These are phyloP conservation scores for Mucor circinelloides DNA, from an alignment of 371 early-diverging fungal genomes.

Conservation along the genomic window DNA sequence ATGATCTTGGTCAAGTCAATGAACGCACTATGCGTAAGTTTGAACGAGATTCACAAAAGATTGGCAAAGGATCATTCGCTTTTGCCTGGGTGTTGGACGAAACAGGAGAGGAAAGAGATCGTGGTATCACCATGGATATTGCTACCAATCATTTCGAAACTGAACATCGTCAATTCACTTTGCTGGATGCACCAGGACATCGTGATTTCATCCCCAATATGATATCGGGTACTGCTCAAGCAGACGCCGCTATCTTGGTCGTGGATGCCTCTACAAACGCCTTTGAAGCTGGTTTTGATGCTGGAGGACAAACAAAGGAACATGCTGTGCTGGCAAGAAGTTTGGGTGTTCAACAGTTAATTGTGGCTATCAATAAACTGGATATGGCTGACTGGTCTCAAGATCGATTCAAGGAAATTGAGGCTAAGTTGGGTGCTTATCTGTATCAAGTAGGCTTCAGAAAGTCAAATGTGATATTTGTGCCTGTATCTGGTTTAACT, in stretches of 20 bases:
- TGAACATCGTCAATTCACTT: slow-evolving; percentile 72
- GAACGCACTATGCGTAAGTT: slow-evolving; percentile 90
- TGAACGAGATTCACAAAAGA: slow-evolving; percentile 90
- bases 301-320: slow-evolving; percentile 97
- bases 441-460: slow-evolving; percentile 77
- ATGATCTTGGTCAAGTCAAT: slow-evolving; percentile 86
- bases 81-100: slow-evolving; percentile 97
- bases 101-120: slow-evolving; percentile 87
- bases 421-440: slow-evolving; percentile 65
- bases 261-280: slow-evolving; percentile 91
- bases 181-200: slow-evolving; percentile 99
- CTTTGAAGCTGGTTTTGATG: slow-evolving; percentile 98
- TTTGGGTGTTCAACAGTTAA: slow-evolving; percentile 86
- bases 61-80: slow-evolving; percentile 91
- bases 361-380: slow-evolving; percentile 93
- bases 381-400: slow-evolving; percentile 85
- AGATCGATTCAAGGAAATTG: slow-evolving; percentile 76
- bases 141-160: slow-evolving; percentile 93
- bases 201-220: slow-evolving; percentile 99
- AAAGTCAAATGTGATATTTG: slow-evolving; percentile 68
- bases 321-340: slow-evolving; percentile 89
- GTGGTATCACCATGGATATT: slow-evolving; percentile 97
- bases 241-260: slow-evolving; percentile 96
- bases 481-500: slow-evolving; percentile 89
- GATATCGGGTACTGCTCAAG: slow-evolving; percentile 98